Conservation (phyloP, 208 protist genomes). For the Eutreptiella sp. region DNA sequence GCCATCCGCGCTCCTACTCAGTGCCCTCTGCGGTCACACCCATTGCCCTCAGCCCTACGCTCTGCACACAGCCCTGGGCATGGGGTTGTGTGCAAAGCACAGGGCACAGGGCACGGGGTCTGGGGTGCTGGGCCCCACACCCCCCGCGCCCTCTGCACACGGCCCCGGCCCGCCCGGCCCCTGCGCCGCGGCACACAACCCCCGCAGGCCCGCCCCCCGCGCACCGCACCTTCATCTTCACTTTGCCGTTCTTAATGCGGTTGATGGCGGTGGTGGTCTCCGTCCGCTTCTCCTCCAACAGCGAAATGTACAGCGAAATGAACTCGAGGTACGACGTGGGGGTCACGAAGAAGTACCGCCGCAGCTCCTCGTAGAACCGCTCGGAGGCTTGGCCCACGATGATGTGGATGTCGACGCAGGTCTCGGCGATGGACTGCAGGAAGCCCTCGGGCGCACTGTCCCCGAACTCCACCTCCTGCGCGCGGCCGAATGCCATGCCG, state of each 20-base stretch:
- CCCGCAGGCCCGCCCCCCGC: not conserved
- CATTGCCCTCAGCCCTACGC: no score
- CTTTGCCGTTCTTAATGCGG: slow-evolving; percentile 73
- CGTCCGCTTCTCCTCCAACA: slow-evolving; percentile 65
- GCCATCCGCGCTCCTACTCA: no score
- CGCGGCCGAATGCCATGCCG: no score
- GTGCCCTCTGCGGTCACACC: no score
- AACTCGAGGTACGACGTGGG: slow-evolving; percentile 91
- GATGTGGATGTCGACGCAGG: slow-evolving; percentile 79
- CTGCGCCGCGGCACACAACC: not conserved
- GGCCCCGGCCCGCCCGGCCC: not conserved
- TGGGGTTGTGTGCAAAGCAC: no score
- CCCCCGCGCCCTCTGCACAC: slow-evolving; percentile 12
- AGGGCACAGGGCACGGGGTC: no score
- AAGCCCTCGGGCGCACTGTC: no score
- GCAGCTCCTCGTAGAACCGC: slow-evolving; percentile 79
- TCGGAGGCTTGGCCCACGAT: slow-evolving; percentile 57
- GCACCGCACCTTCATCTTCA: slow-evolving; percentile 65
- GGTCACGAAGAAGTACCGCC: slow-evolving; percentile 72
- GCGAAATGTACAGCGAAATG: slow-evolving; percentile 80
- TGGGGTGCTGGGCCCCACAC: no score
- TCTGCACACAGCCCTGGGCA: no score
- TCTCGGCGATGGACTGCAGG: slow-evolving; percentile 51
- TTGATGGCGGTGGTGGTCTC: slow-evolving; percentile 73
- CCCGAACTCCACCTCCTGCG: no score